Evolutionary conservation across 176 grass and related monocot species (phyloP).

Genomic region (Lolium multiflorum): DNA sequence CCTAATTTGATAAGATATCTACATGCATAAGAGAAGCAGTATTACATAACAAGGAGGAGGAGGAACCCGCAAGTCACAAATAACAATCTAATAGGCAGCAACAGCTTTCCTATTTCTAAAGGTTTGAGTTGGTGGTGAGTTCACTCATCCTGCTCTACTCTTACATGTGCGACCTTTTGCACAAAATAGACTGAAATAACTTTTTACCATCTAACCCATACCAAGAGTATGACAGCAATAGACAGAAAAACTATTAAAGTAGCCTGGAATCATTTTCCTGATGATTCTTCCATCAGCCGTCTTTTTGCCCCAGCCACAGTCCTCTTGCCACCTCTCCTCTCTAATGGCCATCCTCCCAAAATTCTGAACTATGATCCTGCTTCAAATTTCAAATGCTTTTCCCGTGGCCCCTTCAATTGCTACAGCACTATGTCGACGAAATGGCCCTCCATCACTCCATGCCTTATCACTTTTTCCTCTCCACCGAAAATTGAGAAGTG

Average conservation of each 20-base stretch:
- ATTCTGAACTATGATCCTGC: neutral
- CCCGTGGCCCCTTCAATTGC: neutral
- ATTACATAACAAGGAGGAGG: slow-evolving; percentile 9
- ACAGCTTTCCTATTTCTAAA: neutral
- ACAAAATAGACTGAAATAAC: neutral
- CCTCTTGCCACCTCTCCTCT: neutral
- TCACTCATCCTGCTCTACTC: neutral
- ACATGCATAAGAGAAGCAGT: slow-evolving; percentile 7
- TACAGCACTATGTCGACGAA: neutral
- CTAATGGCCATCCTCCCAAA: neutral
- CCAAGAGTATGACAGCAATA: neutral
- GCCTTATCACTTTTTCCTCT: neutral
- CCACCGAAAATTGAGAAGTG: neutral
- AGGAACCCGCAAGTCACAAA: neutral
- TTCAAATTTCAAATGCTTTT: neutral
- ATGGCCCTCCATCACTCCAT: neutral
- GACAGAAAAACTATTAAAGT: neutral
- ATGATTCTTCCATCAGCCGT: neutral
- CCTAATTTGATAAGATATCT: slow-evolving; percentile 7
- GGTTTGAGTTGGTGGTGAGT: neutral
- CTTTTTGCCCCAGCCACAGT: neutral
- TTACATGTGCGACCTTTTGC: neutral
- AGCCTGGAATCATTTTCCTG: neutral
- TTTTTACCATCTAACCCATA: neutral
- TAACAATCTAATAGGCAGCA: neutral